A percentile compares a stretch with the other conserved stretches of the same genome.
Evolutionary conservation across 73 alveolate species (phyloP).

Genomic region (Breviolum minutum): DNA sequence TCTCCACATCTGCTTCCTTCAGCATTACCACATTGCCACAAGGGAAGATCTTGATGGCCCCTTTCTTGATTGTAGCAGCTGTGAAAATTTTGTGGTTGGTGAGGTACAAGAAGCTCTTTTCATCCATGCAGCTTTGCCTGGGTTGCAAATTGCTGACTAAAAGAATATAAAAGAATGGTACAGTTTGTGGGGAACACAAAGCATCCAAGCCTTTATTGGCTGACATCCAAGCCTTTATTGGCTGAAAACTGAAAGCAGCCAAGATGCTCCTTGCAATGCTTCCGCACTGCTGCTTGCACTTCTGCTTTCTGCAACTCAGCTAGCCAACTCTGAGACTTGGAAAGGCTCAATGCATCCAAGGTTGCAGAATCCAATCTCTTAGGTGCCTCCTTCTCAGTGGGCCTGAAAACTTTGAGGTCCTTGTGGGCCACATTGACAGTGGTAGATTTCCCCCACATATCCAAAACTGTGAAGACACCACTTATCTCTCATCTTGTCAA

Average conservation of each 20-base stretch:
- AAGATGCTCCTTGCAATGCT: neutral
- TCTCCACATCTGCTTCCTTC: neutral
- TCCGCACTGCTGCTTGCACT: too few relatives aligned
- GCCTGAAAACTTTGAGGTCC: neutral
- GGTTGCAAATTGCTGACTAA: too few relatives aligned
- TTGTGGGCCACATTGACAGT: neutral
- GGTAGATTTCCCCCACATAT: neutral
- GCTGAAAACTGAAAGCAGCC: neutral
- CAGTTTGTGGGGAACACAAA: too few relatives aligned
- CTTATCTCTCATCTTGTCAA: neutral
- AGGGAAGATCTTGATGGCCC: neutral
- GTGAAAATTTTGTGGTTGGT: neutral
- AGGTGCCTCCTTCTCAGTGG: neutral
- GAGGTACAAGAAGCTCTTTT: neutral
- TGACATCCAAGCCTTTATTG: too few relatives aligned
- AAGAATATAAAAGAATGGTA: too few relatives aligned
- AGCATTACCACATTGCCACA: neutral
- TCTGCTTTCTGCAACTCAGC: neutral
- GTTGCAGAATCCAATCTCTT: too few relatives aligned
- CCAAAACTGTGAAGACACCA: neutral
- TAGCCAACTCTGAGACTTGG: neutral
- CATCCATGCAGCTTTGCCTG: too few relatives aligned
- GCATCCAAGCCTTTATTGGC: too few relatives aligned
- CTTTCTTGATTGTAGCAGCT: neutral
- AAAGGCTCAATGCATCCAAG: neutral